phyloP scores from a whole-genome alignment of 257 asterid genomes.

The Ajuga chamaepitys region DNA sequence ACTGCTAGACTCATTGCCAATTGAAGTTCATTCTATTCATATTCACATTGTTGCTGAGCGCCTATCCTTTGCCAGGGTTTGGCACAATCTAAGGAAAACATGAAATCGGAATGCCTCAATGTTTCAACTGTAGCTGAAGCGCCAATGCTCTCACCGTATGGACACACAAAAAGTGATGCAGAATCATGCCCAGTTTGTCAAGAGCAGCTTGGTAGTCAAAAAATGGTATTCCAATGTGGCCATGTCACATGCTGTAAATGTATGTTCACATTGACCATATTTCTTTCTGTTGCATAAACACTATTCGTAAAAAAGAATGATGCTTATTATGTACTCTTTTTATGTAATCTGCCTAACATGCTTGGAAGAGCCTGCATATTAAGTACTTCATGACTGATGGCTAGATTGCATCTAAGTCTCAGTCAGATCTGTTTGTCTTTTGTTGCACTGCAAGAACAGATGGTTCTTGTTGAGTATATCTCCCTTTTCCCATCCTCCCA shows the following conservation, averaged over 20 bases:
- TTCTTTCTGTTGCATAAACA: not conserved
- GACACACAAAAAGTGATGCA: slow-evolving; percentile 26
- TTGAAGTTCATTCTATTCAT: slow-evolving; percentile 4
- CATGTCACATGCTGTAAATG: slow-evolving; percentile 92
- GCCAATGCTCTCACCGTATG: slow-evolving; percentile 24
- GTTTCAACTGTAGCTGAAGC: slow-evolving; percentile 31
- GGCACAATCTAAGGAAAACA: slow-evolving; percentile 55
- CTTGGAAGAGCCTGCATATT: not conserved
- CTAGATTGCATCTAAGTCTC: slow-evolving; percentile 37
- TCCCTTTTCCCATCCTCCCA: not conserved
- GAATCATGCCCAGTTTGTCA: slow-evolving; percentile 92
- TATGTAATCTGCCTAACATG: not conserved
- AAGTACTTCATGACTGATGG: not conserved
- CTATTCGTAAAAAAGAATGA: not conserved
- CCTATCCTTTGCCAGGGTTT: slow-evolving; percentile 54
- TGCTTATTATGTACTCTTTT: not conserved
- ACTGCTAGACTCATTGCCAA: not conserved
- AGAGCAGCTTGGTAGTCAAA: slow-evolving; percentile 76
- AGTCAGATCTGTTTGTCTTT: slow-evolving; percentile 3
- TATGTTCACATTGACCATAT: slow-evolving; percentile 35
- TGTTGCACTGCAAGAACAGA: not conserved
- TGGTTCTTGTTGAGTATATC: not conserved
- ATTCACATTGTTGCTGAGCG: not conserved
- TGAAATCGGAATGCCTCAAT: slow-evolving; percentile 29
- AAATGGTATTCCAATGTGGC: slow-evolving; percentile 97